phyloP scores from a whole-genome alignment of 352 stramenopile genomes.

The Pilasporangium apinafurcum region DNA sequence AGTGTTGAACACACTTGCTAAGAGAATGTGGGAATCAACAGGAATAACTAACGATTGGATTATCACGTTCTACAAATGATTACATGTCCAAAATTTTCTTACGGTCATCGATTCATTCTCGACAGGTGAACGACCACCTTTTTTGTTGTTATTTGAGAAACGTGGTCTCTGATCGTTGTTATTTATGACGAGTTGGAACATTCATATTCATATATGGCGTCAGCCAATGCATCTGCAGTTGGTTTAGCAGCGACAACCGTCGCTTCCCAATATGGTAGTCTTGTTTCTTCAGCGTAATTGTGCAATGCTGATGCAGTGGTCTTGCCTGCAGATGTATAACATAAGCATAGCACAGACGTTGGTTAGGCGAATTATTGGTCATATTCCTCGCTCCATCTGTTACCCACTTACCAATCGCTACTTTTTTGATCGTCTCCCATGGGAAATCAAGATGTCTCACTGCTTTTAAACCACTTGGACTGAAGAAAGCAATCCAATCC shows the following conservation, averaged over 20 bases:
- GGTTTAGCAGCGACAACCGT: conserved; percentile 49
- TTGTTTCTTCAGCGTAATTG: conserved; percentile 28
- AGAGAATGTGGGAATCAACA: no score
- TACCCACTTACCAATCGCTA: conserved; percentile 51
- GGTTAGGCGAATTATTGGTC: neutral
- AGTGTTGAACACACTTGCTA: no score
- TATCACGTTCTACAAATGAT: no score
- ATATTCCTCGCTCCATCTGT: neutral
- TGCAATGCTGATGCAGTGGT: conserved; percentile 54
- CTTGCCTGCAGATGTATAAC: conserved; percentile 28
- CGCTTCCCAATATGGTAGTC: conserved; percentile 33
- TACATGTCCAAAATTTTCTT: no score
- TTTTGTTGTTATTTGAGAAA: no score
- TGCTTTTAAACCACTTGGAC: conserved; percentile 66
- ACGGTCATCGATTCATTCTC: no score
- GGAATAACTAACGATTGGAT: no score
- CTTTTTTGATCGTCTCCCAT: conserved; percentile 65
- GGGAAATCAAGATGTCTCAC: conserved; percentile 28
- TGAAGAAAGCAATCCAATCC: conserved; percentile 79
- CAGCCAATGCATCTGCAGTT: conserved; percentile 41
- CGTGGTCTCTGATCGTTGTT: no score
- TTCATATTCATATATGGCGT: conserved; percentile 45
- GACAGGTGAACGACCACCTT: no score
- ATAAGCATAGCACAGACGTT: neutral
- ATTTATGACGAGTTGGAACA: conserved; percentile 6